Percentiles rank a stretch among this genome's conserved stretches.
Conservation (phyloP, 495 filamentous ascomycete genomes). For the Penicillium argentinense region DNA sequence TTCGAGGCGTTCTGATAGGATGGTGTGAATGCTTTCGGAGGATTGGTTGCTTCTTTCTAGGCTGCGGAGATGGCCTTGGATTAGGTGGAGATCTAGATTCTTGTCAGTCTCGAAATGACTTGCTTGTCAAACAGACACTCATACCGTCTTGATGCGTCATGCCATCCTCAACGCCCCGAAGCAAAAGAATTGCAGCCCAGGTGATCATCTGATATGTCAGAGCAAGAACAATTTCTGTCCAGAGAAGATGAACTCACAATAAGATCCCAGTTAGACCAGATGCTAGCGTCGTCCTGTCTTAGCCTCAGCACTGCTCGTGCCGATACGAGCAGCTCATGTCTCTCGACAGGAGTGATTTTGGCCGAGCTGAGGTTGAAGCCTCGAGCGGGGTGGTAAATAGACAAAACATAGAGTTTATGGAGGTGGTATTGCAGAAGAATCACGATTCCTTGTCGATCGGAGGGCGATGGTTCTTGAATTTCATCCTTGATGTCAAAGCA, state of each 20-base stretch:
- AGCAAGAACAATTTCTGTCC: too few species aligned
- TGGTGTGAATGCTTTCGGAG: slow-evolving; percentile 31
- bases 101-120: not conserved
- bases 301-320: slow-evolving; percentile 37
- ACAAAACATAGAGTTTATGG: slow-evolving; percentile 43
- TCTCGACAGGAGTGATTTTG: slow-evolving; percentile 33
- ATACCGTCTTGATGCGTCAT: slow-evolving; percentile 40
- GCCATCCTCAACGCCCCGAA: slow-evolving; percentile 41
- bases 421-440: slow-evolving; percentile 42
- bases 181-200: slow-evolving; percentile 39
- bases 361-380: slow-evolving; percentile 42
- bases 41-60: slow-evolving; percentile 31
- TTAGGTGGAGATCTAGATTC: slow-evolving; percentile 31
- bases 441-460: slow-evolving; percentile 37
- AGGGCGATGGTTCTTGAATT: slow-evolving; percentile 32
- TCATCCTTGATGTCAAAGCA: too few species aligned
- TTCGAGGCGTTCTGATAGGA: slow-evolving; percentile 33
- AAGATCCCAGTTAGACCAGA: slow-evolving; percentile 46
- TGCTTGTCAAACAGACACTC: not conserved
- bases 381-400: slow-evolving; percentile 46
- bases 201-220: slow-evolving; percentile 41
- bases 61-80: slow-evolving; percentile 36
- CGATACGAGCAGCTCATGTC: slow-evolving; percentile 39
- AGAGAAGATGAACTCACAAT: slow-evolving; percentile 33
- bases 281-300: slow-evolving; percentile 38